Percentiles rank a stretch among this genome's conserved stretches.
Evolutionary conservation across 139 green algal species (phyloP).

Genomic region (Closterium sp.): DNA sequence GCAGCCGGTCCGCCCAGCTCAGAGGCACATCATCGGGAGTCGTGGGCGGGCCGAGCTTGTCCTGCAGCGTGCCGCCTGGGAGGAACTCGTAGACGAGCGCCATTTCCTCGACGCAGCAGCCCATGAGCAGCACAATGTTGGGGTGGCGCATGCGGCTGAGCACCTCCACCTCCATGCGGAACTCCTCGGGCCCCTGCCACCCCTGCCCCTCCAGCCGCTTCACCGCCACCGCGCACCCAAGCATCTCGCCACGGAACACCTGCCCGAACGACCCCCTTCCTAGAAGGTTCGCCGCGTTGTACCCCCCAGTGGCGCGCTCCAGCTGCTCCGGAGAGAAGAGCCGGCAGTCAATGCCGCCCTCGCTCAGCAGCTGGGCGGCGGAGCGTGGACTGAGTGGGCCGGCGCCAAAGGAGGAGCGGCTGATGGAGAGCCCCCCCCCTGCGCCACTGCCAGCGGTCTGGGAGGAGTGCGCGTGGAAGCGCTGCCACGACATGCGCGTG

Average conservation of each 20-base stretch:
- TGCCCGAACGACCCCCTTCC: background rate
- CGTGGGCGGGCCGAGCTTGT: background rate
- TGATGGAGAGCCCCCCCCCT: no score
- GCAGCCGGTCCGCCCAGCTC: background rate
- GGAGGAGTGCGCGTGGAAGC: background rate
- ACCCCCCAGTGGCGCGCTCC: background rate
- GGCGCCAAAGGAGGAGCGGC: no score
- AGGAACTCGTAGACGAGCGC: slow-evolving; percentile 5
- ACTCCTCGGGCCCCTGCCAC: slow-evolving; percentile 5
- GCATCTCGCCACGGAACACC: background rate
- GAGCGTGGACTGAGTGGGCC: no score
- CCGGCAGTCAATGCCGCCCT: background rate
- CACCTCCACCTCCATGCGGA: slow-evolving; percentile 2
- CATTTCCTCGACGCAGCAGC: background rate
- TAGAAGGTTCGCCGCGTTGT: background rate
- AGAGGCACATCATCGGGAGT: background rate
- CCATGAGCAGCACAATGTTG: slow-evolving; percentile 11
- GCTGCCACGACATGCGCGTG: background rate
- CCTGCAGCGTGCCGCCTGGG: background rate
- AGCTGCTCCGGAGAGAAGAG: background rate
- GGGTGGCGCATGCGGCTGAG: slow-evolving; percentile 1
- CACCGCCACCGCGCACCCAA: background rate
- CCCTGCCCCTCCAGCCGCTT: background rate
- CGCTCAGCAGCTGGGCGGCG: no score
- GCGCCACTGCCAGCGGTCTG: background rate